A percentile compares a stretch with the other conserved stretches of the same genome.
These are phyloP conservation scores for Cucurbita maxima DNA, from an alignment of 306 rosid genomes.

Conservation along the genomic window DNA sequence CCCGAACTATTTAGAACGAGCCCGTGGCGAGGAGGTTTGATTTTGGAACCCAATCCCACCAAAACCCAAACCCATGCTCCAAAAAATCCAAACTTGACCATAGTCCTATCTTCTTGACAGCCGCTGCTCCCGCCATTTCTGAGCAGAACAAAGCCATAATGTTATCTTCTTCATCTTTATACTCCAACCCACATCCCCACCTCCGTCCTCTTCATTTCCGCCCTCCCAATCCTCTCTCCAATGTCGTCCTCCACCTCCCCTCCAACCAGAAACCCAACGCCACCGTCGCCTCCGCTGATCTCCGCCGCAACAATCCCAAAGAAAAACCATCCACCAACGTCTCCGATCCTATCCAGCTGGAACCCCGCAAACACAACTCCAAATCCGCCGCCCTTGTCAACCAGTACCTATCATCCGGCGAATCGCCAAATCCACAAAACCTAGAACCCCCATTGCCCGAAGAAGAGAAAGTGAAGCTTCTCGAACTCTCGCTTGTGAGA, in stretches of 20 bases:
- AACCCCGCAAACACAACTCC: constrained; percentile 55
- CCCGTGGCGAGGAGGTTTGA: too few species aligned
- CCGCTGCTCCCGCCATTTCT: background rate
- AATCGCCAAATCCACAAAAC: background rate
- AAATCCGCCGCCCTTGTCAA: constrained; percentile 48
- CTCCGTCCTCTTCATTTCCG: background rate
- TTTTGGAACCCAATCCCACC: too few species aligned
- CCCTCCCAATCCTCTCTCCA: background rate
- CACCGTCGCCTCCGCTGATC: background rate
- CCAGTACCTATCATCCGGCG: constrained; percentile 21
- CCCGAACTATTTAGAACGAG: too few species aligned
- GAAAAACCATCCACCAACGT: constrained; percentile 9
- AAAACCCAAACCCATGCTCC: too few species aligned
- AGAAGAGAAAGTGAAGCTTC: constrained; percentile 31
- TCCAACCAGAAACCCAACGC: constrained; percentile 5
- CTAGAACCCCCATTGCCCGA: background rate
- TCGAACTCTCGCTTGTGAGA: constrained; percentile 67
- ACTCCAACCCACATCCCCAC: constrained; percentile 13
- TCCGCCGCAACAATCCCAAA: constrained; percentile 11
- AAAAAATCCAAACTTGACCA: background rate
- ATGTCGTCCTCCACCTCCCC: background rate
- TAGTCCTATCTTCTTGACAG: background rate
- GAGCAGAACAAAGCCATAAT: background rate
- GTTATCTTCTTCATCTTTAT: constrained; percentile 2
- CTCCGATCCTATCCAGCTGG: constrained; percentile 15